Conservation (phyloP, 2,329 filamentous ascomycete genomes). For the Ambrosiella xylebori region DNA sequence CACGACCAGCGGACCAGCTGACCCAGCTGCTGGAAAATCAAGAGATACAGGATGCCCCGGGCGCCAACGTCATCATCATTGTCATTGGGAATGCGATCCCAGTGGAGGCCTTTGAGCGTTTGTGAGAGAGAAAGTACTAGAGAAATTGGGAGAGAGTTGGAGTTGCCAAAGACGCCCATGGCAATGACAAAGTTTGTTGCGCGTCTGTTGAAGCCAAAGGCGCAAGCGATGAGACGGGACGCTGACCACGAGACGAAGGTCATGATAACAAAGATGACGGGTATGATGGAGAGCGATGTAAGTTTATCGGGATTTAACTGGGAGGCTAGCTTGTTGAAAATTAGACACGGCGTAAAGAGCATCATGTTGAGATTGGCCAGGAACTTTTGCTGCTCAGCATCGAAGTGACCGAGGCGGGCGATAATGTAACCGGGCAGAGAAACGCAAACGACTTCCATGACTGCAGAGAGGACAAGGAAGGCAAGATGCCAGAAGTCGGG, state of each 20-base stretch:
- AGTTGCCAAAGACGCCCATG: constrained; percentile 97
- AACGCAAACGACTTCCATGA: constrained; percentile 88
- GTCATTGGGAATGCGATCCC: constrained; percentile 78
- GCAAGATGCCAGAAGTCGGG: constrained; percentile 52
- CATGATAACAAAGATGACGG: constrained; percentile 81
- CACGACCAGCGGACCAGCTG: constrained; percentile 94
- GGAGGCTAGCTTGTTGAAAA: constrained; percentile 92
- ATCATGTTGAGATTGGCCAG: constrained; percentile 90
- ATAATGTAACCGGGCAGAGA: constrained; percentile 87
- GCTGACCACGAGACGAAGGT: constrained; percentile 73
- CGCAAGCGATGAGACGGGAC: constrained; percentile 50
- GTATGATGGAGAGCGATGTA: constrained; percentile 78
- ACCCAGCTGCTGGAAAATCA: constrained; percentile 95
- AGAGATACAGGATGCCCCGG: constrained; percentile 80
- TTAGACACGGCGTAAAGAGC: constrained; percentile 91
- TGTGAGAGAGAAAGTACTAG: constrained; percentile 86
- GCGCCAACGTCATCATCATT: constrained; percentile 92
- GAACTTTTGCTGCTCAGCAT: constrained; percentile 91
- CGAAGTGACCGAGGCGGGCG: constrained; percentile 78
- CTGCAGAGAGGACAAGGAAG: constrained; percentile 82
- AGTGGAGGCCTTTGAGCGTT: constrained; percentile 80
- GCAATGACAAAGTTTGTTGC: constrained; percentile 89
- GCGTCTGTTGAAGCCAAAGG: constrained; percentile 67
- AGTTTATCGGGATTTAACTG: constrained; percentile 87
- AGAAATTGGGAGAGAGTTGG: constrained; percentile 92